Percentiles rank a stretch among this genome's conserved stretches.
phyloP scores from a whole-genome alignment of 2,329 filamentous ascomycete species.

The Aureobasidium subglaciale region DNA sequence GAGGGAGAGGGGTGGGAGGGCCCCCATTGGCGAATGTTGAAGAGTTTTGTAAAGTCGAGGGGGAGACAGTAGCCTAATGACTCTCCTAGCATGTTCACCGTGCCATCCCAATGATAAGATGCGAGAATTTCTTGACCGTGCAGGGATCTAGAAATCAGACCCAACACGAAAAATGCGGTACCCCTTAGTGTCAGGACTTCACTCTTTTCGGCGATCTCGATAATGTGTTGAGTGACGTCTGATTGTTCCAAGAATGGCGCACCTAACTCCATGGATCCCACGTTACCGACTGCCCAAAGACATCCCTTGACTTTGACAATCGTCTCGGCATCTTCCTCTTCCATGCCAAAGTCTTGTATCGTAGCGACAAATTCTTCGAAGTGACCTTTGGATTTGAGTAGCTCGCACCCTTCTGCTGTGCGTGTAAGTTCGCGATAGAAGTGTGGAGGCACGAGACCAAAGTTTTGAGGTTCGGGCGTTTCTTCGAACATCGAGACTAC shows the following conservation, averaged over 20 bases:
- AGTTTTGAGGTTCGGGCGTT: conserved; percentile 41
- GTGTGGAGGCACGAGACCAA: conserved; percentile 74
- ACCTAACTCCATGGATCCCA: conserved; percentile 95
- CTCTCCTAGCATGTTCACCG: conserved; percentile 72
- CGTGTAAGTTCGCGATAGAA: conserved; percentile 94
- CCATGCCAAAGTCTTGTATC: conserved; percentile 79
- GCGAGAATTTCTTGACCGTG: conserved; percentile 88
- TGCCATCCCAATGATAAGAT: conserved; percentile 88
- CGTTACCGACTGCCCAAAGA: conserved; percentile 95
- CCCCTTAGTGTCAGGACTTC: conserved; percentile 89
- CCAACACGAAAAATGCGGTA: conserved; percentile 93
- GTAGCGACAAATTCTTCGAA: conserved; percentile 89
- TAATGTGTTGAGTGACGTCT: conserved; percentile 80
- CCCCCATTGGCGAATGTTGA: conserved; percentile 48
- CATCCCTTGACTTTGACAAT: conserved; percentile 94
- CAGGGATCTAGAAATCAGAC: conserved; percentile 81
- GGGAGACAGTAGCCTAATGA: conserved; percentile 87
- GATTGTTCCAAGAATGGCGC: conserved; percentile 87
- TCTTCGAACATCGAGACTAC: conserved; percentile 50
- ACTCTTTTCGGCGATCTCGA: conserved; percentile 79
- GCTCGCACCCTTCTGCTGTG: conserved; percentile 82
- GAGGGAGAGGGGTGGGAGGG: not conserved
- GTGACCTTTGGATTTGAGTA: conserved; percentile 87
- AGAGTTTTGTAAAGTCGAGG: conserved; percentile 66
- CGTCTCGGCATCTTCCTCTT: conserved; percentile 75